phyloP scores from a whole-genome alignment of 352 stramenopile species.

The Pythium folliculosum region DNA sequence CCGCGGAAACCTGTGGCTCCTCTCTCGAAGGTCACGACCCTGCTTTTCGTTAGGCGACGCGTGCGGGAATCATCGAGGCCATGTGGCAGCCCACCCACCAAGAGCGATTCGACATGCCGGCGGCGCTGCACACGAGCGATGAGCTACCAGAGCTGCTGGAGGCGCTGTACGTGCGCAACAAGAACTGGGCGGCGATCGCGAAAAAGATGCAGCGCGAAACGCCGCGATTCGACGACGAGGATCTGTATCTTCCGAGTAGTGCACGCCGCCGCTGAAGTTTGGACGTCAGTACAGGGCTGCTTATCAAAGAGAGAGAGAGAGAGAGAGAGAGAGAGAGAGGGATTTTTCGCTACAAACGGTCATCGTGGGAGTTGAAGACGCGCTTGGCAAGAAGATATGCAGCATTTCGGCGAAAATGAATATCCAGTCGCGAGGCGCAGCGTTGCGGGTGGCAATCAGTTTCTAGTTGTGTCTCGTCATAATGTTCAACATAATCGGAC shows the following conservation, averaged over 20 bases:
- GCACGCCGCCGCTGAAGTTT: background rate
- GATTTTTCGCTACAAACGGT: too few relatives aligned
- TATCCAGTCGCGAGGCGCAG: background rate
- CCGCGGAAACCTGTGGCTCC: background rate
- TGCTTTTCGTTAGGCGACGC: background rate
- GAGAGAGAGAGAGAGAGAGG: too few relatives aligned
- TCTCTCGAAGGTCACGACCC: background rate
- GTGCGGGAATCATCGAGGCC: background rate
- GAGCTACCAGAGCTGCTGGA: conserved; percentile 19
- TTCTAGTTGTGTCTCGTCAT: background rate
- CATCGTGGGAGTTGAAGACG: too few relatives aligned
- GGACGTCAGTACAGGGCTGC: too few relatives aligned
- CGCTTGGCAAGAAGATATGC: too few relatives aligned
- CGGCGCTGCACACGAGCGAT: background rate
- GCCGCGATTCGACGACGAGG: background rate
- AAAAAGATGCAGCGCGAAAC: background rate
- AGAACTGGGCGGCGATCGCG: conserved; percentile 12
- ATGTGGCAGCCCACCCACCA: background rate
- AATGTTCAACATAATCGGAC: conserved; percentile 19
- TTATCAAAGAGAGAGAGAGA: too few relatives aligned
- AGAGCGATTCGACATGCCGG: background rate
- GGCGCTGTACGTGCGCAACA: conserved; percentile 17
- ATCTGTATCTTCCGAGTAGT: conserved; percentile 1
- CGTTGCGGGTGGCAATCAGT: conserved; percentile 1
- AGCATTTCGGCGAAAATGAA: too few relatives aligned